Conservation (phyloP, 305 asterid genomes). For the Fraxinus sp. region DNA sequence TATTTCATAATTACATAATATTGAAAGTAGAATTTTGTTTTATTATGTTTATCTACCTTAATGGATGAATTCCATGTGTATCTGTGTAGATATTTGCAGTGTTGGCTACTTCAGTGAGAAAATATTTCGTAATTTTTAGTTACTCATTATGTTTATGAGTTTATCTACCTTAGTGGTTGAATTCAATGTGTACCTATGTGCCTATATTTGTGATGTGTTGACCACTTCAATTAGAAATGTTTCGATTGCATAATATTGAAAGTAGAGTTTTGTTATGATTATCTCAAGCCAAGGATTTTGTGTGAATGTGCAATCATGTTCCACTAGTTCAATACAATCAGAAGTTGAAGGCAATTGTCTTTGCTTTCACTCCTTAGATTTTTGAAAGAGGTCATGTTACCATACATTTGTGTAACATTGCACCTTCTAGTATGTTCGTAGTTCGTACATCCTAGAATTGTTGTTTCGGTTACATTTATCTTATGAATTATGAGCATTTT, state of each 20-base stretch:
- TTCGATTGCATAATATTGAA: neutral
- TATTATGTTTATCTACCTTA: neutral
- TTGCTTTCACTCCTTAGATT: neutral
- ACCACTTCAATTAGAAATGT: neutral
- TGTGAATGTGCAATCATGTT: neutral
- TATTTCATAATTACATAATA: neutral
- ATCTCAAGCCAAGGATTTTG: neutral
- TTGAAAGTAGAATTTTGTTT: neutral
- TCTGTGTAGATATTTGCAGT: neutral
- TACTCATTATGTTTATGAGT: neutral
- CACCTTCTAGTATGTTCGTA: neutral
- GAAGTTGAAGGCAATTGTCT: neutral
- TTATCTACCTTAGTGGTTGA: neutral
- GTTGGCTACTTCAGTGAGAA: neutral
- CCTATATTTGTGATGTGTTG: neutral
- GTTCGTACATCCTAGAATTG: neutral
- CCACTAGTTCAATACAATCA: neutral
- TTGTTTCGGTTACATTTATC: neutral
- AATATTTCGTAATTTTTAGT: neutral
- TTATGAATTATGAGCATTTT: conserved; percentile 1
- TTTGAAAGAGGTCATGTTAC: neutral
- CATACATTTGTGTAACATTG: neutral
- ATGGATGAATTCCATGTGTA: neutral
- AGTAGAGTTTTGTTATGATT: neutral
- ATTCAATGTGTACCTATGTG: neutral